A percentile compares a stretch with the other conserved stretches of the same genome.
Conservation (phyloP, 2,329 filamentous ascomycete species). For the Plenodomus biglobosus region DNA sequence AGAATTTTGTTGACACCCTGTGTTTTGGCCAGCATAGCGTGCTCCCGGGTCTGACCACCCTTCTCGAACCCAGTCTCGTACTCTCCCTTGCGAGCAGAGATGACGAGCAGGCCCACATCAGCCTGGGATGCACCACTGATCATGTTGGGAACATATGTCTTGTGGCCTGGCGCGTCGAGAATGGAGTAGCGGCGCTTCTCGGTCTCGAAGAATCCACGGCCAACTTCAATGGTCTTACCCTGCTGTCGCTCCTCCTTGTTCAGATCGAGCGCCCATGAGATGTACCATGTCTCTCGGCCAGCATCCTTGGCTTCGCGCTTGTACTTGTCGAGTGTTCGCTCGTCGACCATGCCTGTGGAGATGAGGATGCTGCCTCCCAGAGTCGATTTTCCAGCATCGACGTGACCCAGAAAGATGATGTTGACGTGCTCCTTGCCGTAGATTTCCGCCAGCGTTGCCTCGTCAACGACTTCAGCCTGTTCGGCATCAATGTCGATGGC, state of each 20-base stretch:
- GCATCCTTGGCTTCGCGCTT: constrained; percentile 86
- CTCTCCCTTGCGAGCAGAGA: constrained; percentile 94
- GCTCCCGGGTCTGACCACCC: constrained; percentile 95
- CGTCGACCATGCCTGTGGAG: constrained; percentile 97
- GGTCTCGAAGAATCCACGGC: constrained; percentile 89
- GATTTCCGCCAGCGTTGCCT: constrained; percentile 87
- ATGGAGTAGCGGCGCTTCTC: constrained; percentile 96
- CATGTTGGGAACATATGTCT: constrained; percentile 98
- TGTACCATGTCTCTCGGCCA: constrained; percentile 96
- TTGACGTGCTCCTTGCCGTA: constrained; percentile 95
- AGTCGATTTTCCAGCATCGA: constrained; percentile 97
- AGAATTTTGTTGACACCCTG: constrained; percentile 97
- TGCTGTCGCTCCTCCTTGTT: constrained; percentile 95
- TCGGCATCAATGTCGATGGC: constrained; percentile 83
- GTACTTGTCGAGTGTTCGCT: constrained; percentile 97
- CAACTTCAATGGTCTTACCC: constrained; percentile 97
- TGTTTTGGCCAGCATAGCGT: constrained; percentile 96
- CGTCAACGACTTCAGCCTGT: constrained; percentile 74
- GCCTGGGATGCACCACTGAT: constrained; percentile 76
- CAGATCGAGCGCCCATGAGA: constrained; percentile 96
- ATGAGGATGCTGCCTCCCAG: constrained; percentile 92
- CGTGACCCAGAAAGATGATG: constrained; percentile 96
- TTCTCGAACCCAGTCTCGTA: constrained; percentile 98
- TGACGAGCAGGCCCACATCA: constrained; percentile 82
- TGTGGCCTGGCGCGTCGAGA: constrained; percentile 94